A percentile compares a stretch with the other conserved stretches of the same genome.
Evolutionary conservation across 163 green algal genomes (phyloP).

Genomic region (Coccomyxa subellipsoidea): DNA sequence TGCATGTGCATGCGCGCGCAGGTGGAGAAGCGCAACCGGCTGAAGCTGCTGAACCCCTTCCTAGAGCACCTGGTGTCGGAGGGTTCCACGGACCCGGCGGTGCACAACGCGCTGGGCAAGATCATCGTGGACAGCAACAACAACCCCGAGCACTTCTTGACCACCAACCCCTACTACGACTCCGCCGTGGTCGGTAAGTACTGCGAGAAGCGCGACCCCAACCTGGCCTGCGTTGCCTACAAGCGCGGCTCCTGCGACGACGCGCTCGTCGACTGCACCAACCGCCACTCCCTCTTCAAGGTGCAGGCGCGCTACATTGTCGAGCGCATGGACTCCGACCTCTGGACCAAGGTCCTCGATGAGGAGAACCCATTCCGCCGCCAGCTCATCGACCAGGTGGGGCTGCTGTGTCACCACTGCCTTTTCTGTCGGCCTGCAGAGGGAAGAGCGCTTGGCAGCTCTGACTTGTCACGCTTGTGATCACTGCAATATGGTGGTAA

Average conservation of each 20-base stretch:
- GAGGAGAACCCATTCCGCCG: slow-evolving; percentile 81
- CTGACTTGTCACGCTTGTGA: too few species aligned
- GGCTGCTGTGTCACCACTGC: not conserved
- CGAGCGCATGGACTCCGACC: slow-evolving; percentile 83
- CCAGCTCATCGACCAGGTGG: slow-evolving; percentile 91
- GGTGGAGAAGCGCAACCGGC: slow-evolving; percentile 38
- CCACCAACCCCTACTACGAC: slow-evolving; percentile 99
- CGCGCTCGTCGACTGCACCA: slow-evolving; percentile 95
- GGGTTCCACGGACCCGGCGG: slow-evolving; percentile 70
- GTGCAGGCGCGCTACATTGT: slow-evolving; percentile 89
- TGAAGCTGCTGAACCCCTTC: slow-evolving; percentile 94
- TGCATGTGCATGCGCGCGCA: not conserved
- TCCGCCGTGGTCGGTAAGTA: slow-evolving; percentile 94
- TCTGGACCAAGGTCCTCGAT: slow-evolving; percentile 94
- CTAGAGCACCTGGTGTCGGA: slow-evolving; percentile 96
- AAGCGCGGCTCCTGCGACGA: slow-evolving; percentile 96
- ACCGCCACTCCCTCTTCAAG: slow-evolving; percentile 48
- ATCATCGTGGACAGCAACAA: slow-evolving; percentile 99
- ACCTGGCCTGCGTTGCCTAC: slow-evolving; percentile 95
- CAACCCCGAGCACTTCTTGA: slow-evolving; percentile 99
- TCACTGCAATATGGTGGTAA: too few species aligned
- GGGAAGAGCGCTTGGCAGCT: too few species aligned
- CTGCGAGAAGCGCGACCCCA: slow-evolving; percentile 96
- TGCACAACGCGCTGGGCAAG: slow-evolving; percentile 97
- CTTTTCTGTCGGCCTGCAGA: not conserved